Base-by-base conservation (phyloP, 441 rosid genomes). In the Oxalis stricta region DNA sequence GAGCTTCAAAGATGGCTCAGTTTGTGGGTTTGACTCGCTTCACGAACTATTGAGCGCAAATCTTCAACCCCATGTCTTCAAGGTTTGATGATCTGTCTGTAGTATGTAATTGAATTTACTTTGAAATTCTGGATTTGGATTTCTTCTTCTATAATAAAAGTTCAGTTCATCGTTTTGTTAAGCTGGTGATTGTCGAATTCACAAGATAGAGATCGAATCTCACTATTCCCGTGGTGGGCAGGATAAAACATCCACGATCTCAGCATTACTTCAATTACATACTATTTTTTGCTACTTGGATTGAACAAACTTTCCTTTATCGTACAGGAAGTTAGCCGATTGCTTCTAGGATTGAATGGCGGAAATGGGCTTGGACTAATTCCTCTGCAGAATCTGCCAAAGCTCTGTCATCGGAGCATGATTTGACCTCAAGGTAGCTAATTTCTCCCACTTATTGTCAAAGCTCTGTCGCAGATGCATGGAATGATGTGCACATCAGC, bases 21-120 rank as follows among this genome's bases (percentile, higher is more conserved):
- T 80, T 50, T 70, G 83, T 55, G 98, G 96, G 33, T 71, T 76
- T 53, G 83, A 89, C 8, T 85, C 96, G 2, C 80, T 85, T 35
- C 74, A 78, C 31, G 73, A 63, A 33, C 93, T 89, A 61, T 65
- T 89, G 17, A 60, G 74, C 7, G 50, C 61, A 6, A 78, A 89
- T 67, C 96, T 82, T 63, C 50, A 73, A 44, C 96, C 94, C 43
- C 76, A 82, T 41, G 57, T 82, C 49, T 85, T 61, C 52, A 75
- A 75, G 98, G 98, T 81, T 58, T 17, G 11, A 20, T 48, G 19
- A 28, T 21, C 23, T 18, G 23, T 26, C 2, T 30, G 37, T 17
- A 8, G 19, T 23, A 7, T 18, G 22, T 21, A 21, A 24, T 46
- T 29, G 0, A n/a, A 10, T 38, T 22, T 2, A 28, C 19, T 32